phyloP scores from a whole-genome alignment of 495 filamentous ascomycete genomes.

The Aspergillus carlsbadensis region DNA sequence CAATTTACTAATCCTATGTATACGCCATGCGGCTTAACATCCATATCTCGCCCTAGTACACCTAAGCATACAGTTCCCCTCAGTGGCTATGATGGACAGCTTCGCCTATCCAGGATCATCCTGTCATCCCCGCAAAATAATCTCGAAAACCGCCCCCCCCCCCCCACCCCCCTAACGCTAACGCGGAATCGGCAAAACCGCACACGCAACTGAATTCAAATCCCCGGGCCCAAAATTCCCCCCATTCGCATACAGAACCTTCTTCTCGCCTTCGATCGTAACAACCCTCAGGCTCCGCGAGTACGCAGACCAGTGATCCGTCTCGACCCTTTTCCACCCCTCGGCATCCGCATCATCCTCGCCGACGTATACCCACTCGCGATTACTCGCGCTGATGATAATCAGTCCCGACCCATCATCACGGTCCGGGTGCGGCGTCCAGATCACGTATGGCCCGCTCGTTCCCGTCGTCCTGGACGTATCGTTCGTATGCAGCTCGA shows the following conservation, averaged over 20 bases:
- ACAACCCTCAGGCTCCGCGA: conserved; percentile 13
- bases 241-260: conserved; percentile 11
- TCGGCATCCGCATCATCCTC: conserved; percentile 9
- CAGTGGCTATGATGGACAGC: too few species aligned
- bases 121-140: too few species aligned
- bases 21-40: too few species aligned
- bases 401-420: conserved; percentile 13
- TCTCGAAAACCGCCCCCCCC: too few species aligned
- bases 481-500: conserved; percentile 4
- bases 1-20: too few species aligned
- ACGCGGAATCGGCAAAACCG: not conserved
- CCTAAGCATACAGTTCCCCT: too few species aligned
- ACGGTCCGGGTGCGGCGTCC: conserved; percentile 3
- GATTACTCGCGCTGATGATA: not conserved
- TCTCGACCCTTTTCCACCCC: conserved; percentile 9
- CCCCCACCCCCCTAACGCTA: too few species aligned
- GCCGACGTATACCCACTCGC: conserved; percentile 8
- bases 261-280: conserved; percentile 2
- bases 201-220: conserved; percentile 8
- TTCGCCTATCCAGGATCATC: too few species aligned
- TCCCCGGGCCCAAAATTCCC: conserved; percentile 9
- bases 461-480: not conserved
- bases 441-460: conserved; percentile 6
- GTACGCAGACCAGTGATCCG: conserved; percentile 6
- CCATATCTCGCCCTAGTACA: too few species aligned